Evolutionary conservation across 805 yeast species (phyloP), one percentile per base, ranked within the genome.

Genomic region (Blastobotrys chiropterorum): DNA sequence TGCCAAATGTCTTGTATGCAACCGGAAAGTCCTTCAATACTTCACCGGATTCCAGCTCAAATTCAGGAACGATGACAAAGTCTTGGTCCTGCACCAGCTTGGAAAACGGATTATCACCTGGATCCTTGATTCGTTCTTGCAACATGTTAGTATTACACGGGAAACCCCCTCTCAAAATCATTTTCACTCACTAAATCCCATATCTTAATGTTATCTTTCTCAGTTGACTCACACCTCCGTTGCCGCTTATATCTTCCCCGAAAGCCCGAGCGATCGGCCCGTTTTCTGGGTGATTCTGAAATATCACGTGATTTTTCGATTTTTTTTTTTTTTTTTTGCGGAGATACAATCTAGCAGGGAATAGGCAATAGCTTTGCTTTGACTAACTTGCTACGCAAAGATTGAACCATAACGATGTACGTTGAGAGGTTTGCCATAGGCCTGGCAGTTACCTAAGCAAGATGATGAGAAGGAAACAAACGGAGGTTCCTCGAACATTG

Each of bases 1-100:
- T 75, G 1, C 99, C 99, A 97, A 97, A 94, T 0, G 96, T 85
- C 67, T 92, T 92, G 72, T 86, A 94, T 1, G 98, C 99, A 19
- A 94, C 86, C 0, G 97, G 98, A 44, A 90, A 88, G 22, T 87
- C 73, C 44, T 63, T 66, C 11, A 92, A 69, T 0, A 74, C 68
- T 54, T 87, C 90, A 3, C 96, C 97, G 49, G 94, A 85, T 64
- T 94, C 99, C 20, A 94, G 74, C 31, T 74, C 73, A 60, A 82
- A 80, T 54, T 77, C 74, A 0, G 97, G 96, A 4, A 94, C 74
- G 53, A 85, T 83, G 11, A 86, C 87, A 15, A 88, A 81, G 30
- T 80, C 78, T 69, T 94, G 99, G 44, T 82, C 85, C 19, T 79
- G 73, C 8, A 94, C 95, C 50, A 90, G 71, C 16, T 73, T 73